phyloP scores from a whole-genome alignment of 768 basidiomycete genomes.

The Daedaleopsis sinensis region DNA sequence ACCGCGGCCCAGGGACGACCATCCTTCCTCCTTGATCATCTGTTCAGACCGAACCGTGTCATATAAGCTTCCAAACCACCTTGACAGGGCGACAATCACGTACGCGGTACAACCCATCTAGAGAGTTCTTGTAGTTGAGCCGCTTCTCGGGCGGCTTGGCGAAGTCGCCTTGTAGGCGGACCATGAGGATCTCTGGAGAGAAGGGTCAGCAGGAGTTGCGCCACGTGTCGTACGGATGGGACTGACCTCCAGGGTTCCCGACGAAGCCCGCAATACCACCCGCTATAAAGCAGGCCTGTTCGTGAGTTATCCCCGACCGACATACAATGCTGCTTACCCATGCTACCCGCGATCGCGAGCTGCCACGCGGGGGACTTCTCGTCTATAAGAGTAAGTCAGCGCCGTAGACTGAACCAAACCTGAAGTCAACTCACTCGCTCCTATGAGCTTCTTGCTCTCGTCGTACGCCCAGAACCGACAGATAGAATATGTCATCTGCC shows the following conservation, averaged over 20 bases:
- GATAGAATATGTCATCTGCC: slow-evolving; percentile 92
- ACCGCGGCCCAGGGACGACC: slow-evolving; percentile 74
- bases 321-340: slow-evolving; percentile 60
- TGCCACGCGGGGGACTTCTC: slow-evolving; percentile 79
- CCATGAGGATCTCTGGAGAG: slow-evolving; percentile 33
- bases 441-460: slow-evolving; percentile 82
- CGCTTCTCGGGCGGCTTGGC: slow-evolving; percentile 87
- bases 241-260: slow-evolving; percentile 83
- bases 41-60: slow-evolving; percentile 28
- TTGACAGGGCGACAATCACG: slow-evolving; percentile 33
- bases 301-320: neutral
- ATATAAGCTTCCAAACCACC: neutral
- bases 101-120: slow-evolving; percentile 86
- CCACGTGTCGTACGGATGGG: slow-evolving; percentile 1
- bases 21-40: slow-evolving; percentile 90
- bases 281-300: slow-evolving; percentile 46
- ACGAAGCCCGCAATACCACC: slow-evolving; percentile 85
- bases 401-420: neutral
- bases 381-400: slow-evolving; percentile 31
- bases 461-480: slow-evolving; percentile 96
- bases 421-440: slow-evolving; percentile 52
- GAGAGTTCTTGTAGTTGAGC: slow-evolving; percentile 88
- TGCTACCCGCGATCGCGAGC: slow-evolving; percentile 78
- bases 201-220: neutral
- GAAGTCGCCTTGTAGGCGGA: slow-evolving; percentile 89